Percentiles rank a stretch among this genome's conserved stretches.
phyloP scores from a whole-genome alignment of 208 protist species.

The Crithidia thermophila region DNA sequence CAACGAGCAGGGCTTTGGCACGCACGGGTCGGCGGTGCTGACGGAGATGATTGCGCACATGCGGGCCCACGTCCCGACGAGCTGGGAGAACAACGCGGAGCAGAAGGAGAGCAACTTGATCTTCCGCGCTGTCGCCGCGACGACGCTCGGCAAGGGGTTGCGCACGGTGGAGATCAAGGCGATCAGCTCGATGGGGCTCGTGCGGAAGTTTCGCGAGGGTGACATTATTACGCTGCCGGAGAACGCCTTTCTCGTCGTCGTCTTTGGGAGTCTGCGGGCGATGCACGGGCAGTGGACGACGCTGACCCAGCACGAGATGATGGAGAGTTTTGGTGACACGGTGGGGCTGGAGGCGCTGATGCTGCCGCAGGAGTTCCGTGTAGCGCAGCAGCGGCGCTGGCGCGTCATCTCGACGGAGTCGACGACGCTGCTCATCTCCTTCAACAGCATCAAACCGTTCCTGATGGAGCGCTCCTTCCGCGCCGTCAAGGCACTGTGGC shows the following conservation, averaged over 20 bases:
- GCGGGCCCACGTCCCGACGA: slow-evolving; percentile 44
- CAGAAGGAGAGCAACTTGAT: slow-evolving; percentile 65
- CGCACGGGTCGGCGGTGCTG: slow-evolving; percentile 42
- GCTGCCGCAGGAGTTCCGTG: slow-evolving; percentile 46
- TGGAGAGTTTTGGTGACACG: slow-evolving; percentile 69
- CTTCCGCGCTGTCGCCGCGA: slow-evolving; percentile 59
- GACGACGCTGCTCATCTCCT: slow-evolving; percentile 75
- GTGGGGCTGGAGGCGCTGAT: slow-evolving; percentile 69
- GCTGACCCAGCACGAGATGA: slow-evolving; percentile 45
- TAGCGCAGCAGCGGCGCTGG: slow-evolving; percentile 59
- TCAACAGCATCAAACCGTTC: slow-evolving; percentile 76
- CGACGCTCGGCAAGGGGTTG: slow-evolving; percentile 64
- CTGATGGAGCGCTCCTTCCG: slow-evolving; percentile 73
- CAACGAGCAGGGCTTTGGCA: slow-evolving; percentile 54
- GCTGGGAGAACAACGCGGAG: slow-evolving; percentile 53
- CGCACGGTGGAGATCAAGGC: slow-evolving; percentile 55
- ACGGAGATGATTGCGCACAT: slow-evolving; percentile 45
- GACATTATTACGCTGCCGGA: slow-evolving; percentile 66
- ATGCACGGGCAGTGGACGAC: slow-evolving; percentile 71
- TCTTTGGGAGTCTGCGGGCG: slow-evolving; percentile 73
- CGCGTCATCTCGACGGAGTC: slow-evolving; percentile 64
- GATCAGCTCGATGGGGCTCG: slow-evolving; percentile 70
- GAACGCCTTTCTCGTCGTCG: slow-evolving; percentile 72
- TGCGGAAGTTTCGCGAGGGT: slow-evolving; percentile 57
- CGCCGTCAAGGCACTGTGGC: slow-evolving; percentile 77